Evolutionary conservation across 139 green algal genomes (phyloP).

Genomic region (Haematococcus sp.): DNA sequence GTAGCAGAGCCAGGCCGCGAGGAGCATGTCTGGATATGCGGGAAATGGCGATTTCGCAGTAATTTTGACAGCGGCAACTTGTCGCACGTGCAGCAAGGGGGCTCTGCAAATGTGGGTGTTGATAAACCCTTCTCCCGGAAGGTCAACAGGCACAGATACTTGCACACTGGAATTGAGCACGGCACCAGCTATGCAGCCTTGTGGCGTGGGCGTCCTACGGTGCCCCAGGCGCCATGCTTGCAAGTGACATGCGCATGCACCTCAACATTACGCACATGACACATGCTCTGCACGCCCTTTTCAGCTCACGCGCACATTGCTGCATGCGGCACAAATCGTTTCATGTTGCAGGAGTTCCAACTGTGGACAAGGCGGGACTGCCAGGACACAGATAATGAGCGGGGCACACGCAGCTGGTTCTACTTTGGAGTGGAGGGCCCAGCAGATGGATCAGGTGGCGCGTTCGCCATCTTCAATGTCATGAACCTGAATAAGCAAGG

Average conservation of each 20-base stretch:
- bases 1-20: not conserved
- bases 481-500: conserved; percentile 59
- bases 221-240: no score
- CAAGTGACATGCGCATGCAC: no score
- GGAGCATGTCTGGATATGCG: not conserved
- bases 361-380: conserved; percentile 41
- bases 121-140: no score
- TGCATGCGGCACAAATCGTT: not conserved
- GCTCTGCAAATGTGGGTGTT: not conserved
- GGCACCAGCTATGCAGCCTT: no score
- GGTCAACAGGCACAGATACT: no score
- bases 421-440: conserved; percentile 44
- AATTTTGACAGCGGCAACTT: not conserved
- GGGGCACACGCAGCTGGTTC: conserved; percentile 45
- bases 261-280: no score
- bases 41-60: not conserved
- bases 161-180: no score
- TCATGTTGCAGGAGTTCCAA: conserved; percentile 35
- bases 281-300: no score
- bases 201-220: no score
- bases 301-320: no score
- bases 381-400: conserved; percentile 33
- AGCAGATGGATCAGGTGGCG: conserved; percentile 9
- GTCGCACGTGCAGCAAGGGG: conserved; percentile 4
- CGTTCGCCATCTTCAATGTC: conserved; percentile 38